phyloP scores from a whole-genome alignment of 2,329 filamentous ascomycete genomes.

The Arachnopeziza araneosa region DNA sequence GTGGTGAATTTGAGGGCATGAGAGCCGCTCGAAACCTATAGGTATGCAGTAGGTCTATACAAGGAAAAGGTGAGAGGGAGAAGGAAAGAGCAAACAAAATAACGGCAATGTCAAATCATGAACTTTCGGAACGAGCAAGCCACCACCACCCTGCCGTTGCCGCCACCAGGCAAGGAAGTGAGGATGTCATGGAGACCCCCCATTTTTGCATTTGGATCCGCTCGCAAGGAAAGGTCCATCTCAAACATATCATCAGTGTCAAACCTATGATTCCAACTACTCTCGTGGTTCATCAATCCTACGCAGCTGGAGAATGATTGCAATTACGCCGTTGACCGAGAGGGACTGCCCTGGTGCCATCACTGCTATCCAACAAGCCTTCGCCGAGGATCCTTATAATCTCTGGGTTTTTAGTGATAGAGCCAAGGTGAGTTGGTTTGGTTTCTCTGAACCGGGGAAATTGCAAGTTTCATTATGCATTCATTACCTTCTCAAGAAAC shows the following conservation, averaged over 20 bases:
- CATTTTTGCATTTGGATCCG: background rate
- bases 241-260: background rate
- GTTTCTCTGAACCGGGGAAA: background rate
- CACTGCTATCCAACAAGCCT: constrained; percentile 60
- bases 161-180: background rate
- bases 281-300: background rate
- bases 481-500: background rate
- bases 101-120: background rate
- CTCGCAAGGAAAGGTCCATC: background rate
- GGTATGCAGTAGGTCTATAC: too few relatives aligned
- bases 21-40: too few relatives aligned
- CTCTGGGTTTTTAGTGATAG: constrained; percentile 57
- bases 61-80: too few relatives aligned
- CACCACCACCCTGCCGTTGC: background rate
- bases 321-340: constrained; percentile 50
- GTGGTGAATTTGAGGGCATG: too few relatives aligned
- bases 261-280: background rate
- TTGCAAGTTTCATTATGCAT: background rate
- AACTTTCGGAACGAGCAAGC: background rate
- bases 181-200: background rate
- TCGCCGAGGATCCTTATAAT: constrained; percentile 62
- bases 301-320: constrained; percentile 40
- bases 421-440: constrained; percentile 40
- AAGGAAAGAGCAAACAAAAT: too few relatives aligned
- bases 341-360: constrained; percentile 59